These are phyloP conservation scores for Fusarium sp. DNA, from an alignment of 2,329 filamentous ascomycete genomes.

Conservation along the genomic window DNA sequence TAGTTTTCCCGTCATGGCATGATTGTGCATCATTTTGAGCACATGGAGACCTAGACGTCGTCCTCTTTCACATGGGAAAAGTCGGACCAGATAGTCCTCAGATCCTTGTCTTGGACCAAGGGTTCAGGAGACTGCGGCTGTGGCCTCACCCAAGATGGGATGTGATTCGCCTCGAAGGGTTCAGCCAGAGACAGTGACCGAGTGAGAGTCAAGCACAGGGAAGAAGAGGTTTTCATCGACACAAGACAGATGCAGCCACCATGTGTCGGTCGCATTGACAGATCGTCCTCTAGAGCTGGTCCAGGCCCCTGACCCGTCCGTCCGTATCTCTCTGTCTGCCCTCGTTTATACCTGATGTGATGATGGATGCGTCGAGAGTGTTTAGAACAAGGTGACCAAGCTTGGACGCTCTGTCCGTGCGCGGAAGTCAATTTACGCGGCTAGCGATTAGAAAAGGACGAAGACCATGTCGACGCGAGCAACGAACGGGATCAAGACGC, in stretches of 20 bases:
- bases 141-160: neutral
- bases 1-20: slow-evolving; percentile 25
- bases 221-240: neutral
- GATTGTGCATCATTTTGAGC: slow-evolving; percentile 23
- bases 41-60: neutral
- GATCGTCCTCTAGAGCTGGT: neutral
- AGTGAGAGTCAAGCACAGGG: neutral
- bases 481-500: neutral
- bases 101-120: slow-evolving; percentile 28
- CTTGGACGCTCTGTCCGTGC: slow-evolving; percentile 32
- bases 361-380: slow-evolving; percentile 6
- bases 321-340: neutral
- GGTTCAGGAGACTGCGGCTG: slow-evolving; percentile 7
- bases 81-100: slow-evolving; percentile 19
- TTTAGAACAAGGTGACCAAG: slow-evolving; percentile 11
- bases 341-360: neutral
- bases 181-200: neutral
- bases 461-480: slow-evolving; percentile 11
- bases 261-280: neutral
- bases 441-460: neutral
- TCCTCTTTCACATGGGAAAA: slow-evolving; percentile 23
- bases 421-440: slow-evolving; percentile 40
- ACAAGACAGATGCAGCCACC: neutral
- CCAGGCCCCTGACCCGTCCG: slow-evolving; percentile 2
- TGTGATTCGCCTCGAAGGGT: neutral